phyloP scores from a whole-genome alignment of 768 basidiomycete species.

The Dioszegia aurantiaca region DNA sequence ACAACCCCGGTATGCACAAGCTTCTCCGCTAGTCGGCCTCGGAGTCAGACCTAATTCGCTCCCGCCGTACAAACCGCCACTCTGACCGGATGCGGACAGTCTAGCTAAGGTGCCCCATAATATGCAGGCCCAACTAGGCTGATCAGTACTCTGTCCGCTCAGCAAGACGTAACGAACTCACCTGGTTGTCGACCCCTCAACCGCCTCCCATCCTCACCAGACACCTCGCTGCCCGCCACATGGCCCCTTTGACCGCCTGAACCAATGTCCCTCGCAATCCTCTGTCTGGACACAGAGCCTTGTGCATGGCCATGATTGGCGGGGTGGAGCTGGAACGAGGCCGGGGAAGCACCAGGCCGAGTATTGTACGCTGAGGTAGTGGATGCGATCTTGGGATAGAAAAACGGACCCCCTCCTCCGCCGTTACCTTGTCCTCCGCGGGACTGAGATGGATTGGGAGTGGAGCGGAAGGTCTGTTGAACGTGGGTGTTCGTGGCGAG shows the following conservation, averaged over 20 bases:
- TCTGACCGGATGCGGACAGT: too few relatives aligned
- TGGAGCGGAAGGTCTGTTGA: background rate
- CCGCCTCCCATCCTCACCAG: background rate
- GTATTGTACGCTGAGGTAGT: slow-evolving; percentile 1
- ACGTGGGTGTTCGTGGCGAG: background rate
- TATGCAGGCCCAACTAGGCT: slow-evolving; percentile 6
- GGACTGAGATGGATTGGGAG: background rate
- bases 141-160: background rate
- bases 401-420: background rate
- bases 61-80: background rate
- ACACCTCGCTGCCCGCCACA: background rate
- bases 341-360: background rate
- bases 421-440: too few relatives aligned
- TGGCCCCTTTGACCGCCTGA: background rate
- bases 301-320: background rate
- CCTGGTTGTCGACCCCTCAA: slow-evolving; percentile 7
- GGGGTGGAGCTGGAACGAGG: slow-evolving; percentile 5
- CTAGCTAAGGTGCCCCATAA: slow-evolving; percentile 1
- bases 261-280: slow-evolving; percentile 1
- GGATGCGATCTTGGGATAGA: slow-evolving; percentile 8
- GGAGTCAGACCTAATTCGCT: background rate
- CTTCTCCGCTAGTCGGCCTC: too few relatives aligned
- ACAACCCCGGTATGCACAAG: too few relatives aligned
- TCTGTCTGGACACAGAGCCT: background rate
- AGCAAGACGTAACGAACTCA: background rate